Evolutionary conservation across 305 asterid species (phyloP).

Genomic region (Plantago rigida): DNA sequence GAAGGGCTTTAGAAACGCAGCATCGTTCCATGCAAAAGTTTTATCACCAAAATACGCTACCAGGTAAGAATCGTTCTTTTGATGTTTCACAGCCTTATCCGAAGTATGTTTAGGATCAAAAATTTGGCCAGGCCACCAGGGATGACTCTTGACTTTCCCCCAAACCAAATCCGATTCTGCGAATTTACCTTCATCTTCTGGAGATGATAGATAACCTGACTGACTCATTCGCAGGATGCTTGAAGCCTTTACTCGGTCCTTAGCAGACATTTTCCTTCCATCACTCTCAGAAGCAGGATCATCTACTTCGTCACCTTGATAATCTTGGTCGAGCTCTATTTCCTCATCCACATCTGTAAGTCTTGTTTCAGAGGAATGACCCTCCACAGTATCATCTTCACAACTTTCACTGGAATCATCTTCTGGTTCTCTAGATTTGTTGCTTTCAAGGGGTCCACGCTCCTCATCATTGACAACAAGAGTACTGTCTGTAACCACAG

Average conservation of each 20-base stretch:
- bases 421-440: conserved; percentile 30
- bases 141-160: conserved; percentile 97
- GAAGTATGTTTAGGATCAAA: conserved; percentile 78
- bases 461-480: conserved; percentile 24
- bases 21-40: conserved; percentile 94
- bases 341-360: conserved; percentile 32
- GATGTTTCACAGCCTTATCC: conserved; percentile 62
- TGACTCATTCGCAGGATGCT: conserved; percentile 38
- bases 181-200: conserved; percentile 46
- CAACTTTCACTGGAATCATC: conserved; percentile 23
- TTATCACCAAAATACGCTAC: conserved; percentile 92
- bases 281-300: conserved; percentile 36
- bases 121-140: conserved; percentile 99
- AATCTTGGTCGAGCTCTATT: conserved; percentile 29
- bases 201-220: conserved; percentile 48
- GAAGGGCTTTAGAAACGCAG: conserved; percentile 75
- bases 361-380: conserved; percentile 30
- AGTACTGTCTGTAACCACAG: conserved; percentile 20
- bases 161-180: conserved; percentile 72
- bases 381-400: conserved; percentile 29
- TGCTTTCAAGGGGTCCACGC: conserved; percentile 22
- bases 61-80: conserved; percentile 69
- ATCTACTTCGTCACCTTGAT: conserved; percentile 28
- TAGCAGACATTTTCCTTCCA: conserved; percentile 26
- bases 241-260: conserved; percentile 27